Base-by-base conservation (phyloP, 352 stramenopile genomes). In the Globisporangium viniferum region DNA sequence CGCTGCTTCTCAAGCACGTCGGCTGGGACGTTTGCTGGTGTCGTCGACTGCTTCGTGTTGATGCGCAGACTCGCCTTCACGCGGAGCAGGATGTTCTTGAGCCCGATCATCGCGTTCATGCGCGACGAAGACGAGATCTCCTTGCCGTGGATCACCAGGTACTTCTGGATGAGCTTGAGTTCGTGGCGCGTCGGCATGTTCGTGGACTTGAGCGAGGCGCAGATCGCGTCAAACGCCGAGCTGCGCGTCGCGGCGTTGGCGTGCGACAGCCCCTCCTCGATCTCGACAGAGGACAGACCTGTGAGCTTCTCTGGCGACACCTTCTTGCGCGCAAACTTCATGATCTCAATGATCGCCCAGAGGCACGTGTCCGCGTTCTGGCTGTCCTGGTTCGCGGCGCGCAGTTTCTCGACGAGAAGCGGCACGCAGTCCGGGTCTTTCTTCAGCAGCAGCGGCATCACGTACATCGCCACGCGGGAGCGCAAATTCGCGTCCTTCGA, bases 191-290 rank as follows among this genome's bases (percentile, higher is more conserved):
- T 79, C 9, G 87, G 87, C 72, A 93, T 80, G 33, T 82, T 87
- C 15, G 87, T 95, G 8, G 87, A 92, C 62, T 93, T 95, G 18
- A 95, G 72, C 54, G 81, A 93, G 7, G 82, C 78, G 56, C 85
- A 93, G 14, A 95, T 74, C 22, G 86, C 86, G 64, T 95, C 87
- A 70, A 93, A 95, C 29, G 87, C 84, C 18, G 85, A 75, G n/a
- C 72, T 75, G 33, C 87, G 84, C 6, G 82, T 91, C 64, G 91
- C 85, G 1, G 62, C 72, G 1, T 77, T 75, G 0, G 75, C 74
- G 59, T 95, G 85, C n/a, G 75, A 63, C 15, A 95, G 75, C 0
- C 84, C 87, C 2, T 74, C 64, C 59, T 85, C 67, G 66, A 95
- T 89, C 59, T 91, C 82, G 0, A 44, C 36, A 54, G 80, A 72